A percentile compares a stretch with the other conserved stretches of the same genome.
phyloP scores from a whole-genome alignment of 768 basidiomycete genomes.

The Lyophyllum shimeji region DNA sequence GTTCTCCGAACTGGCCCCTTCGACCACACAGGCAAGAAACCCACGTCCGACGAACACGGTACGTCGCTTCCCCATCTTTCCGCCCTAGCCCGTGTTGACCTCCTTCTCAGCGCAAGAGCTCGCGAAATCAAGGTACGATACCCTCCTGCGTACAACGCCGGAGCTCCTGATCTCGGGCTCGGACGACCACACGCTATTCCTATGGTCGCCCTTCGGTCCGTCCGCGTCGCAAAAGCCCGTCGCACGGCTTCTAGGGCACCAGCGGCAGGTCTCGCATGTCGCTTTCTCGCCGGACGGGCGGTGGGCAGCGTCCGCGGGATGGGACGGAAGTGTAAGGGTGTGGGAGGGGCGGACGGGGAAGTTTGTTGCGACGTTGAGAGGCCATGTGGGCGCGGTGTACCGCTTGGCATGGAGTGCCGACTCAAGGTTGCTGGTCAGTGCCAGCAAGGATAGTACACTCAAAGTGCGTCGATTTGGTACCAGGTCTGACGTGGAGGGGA shows the following conservation, averaged over 20 bases:
- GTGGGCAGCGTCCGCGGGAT: conserved; percentile 88
- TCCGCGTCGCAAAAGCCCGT: conserved; percentile 40
- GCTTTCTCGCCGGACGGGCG: conserved; percentile 93
- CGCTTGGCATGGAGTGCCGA: conserved; percentile 95
- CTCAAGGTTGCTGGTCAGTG: conserved; percentile 87
- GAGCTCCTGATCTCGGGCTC: conserved; percentile 94
- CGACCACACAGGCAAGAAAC: conserved; percentile 81
- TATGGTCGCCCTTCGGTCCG: conserved; percentile 83
- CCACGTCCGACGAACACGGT: conserved; percentile 84
- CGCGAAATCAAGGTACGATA: conserved; percentile 77
- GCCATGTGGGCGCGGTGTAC: conserved; percentile 94
- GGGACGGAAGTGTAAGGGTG: conserved; percentile 86
- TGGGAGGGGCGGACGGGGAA: conserved; percentile 88
- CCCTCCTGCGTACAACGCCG: conserved; percentile 59
- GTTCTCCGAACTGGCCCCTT: conserved; percentile 93
- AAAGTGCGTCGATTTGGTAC: conserved; percentile 62
- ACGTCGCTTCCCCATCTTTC: conserved; percentile 9
- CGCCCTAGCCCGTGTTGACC: neutral
- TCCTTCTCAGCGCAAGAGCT: conserved; percentile 62
- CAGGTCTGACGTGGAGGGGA: neutral
- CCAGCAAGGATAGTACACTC: conserved; percentile 93
- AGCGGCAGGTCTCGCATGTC: conserved; percentile 91
- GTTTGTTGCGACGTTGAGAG: conserved; percentile 87
- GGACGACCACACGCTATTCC: conserved; percentile 96
- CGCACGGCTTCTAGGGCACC: conserved; percentile 88